Conservation (phyloP, 73 alveolate genomes). For the Paramecium sonneborni region DNA sequence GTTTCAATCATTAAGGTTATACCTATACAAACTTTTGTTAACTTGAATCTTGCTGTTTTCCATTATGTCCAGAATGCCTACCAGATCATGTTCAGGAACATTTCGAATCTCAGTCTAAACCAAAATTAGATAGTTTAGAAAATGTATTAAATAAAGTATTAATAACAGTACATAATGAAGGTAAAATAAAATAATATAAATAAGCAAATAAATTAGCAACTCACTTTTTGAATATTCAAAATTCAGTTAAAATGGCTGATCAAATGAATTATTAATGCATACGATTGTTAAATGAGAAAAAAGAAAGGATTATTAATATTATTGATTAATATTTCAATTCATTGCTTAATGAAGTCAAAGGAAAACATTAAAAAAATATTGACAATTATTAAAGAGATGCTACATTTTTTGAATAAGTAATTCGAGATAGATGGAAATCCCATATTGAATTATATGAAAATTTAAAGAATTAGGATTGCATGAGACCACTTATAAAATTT, state of each 20-base stretch:
- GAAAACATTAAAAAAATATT: neutral
- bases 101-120: neutral
- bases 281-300: neutral
- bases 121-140: constrained; percentile 17
- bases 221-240: neutral
- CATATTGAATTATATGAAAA: neutral
- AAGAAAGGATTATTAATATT: neutral
- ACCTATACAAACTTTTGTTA: neutral
- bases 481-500: neutral
- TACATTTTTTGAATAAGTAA: neutral
- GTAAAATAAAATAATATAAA: neutral
- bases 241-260: neutral
- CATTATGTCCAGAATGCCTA: constrained; percentile 41
- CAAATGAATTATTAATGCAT: neutral
- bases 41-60: neutral
- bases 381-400: constrained; percentile 41
- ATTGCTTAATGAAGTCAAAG: neutral
- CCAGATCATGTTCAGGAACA: neutral
- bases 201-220: constrained; percentile 15
- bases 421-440: constrained; percentile 32
- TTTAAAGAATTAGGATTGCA: neutral
- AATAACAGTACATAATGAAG: neutral
- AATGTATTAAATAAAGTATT: neutral
- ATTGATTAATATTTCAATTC: constrained; percentile 1
- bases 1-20: constrained; percentile 38